Evolutionary conservation across 164 flowering plant species (phyloP).

Genomic region (Macadamia integrifolia): DNA sequence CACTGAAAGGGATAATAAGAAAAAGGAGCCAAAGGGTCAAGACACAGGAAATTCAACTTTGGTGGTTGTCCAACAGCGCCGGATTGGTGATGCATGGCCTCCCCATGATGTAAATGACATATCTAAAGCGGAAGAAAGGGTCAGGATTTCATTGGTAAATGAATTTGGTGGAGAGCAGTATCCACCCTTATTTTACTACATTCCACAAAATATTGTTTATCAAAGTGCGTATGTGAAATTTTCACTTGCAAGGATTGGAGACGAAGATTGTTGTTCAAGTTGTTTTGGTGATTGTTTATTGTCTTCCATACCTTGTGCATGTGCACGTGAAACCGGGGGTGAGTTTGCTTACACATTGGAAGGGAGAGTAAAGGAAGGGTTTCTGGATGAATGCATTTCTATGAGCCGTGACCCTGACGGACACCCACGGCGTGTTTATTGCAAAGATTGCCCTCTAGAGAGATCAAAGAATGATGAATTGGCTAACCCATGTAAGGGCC

Average conservation of each 20-base stretch:
- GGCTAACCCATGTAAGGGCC: conserved; percentile 79
- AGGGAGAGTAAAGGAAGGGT: conserved; percentile 58
- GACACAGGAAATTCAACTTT: conserved; percentile 15
- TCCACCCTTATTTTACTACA: conserved; percentile 41
- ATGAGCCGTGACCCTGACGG: conserved; percentile 36
- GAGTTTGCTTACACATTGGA: conserved; percentile 74
- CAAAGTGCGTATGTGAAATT: conserved; percentile 37
- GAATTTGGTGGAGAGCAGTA: conserved; percentile 23
- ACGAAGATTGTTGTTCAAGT: conserved; percentile 69
- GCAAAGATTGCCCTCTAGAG: conserved; percentile 77
- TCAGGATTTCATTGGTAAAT: conserved; percentile 34
- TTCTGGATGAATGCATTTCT: conserved; percentile 44
- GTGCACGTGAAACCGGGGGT: conserved; percentile 88
- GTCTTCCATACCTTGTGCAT: conserved; percentile 72
- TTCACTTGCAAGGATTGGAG: conserved; percentile 52
- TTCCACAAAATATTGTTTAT: conserved; percentile 28
- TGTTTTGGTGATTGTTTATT: conserved; percentile 76
- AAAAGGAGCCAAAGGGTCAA: conserved; percentile 5
- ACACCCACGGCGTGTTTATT: conserved; percentile 32
- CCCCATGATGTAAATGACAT: conserved; percentile 49
- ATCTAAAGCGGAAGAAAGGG: conserved; percentile 39
- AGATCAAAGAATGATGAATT: conserved; percentile 42
- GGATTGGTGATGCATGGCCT: conserved; percentile 15
- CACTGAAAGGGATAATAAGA: conserved; percentile 7
- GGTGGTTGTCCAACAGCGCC: conserved; percentile 16